phyloP scores from a whole-genome alignment of 2,329 filamentous ascomycete species.

The Claviceps africana region DNA sequence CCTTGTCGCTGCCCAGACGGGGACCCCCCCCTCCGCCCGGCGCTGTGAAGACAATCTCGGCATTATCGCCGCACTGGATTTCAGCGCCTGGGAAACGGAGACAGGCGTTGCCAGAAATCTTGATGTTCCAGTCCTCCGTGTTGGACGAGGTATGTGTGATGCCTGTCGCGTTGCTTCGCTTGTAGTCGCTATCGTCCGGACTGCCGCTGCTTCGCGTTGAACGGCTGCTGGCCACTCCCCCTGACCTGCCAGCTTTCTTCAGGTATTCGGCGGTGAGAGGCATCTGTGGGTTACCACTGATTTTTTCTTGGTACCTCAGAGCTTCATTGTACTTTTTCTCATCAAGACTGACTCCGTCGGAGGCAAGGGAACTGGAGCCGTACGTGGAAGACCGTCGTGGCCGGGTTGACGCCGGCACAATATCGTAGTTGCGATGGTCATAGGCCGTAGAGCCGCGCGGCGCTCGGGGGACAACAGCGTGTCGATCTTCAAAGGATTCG shows the following conservation, averaged over 20 bases:
- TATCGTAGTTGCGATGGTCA: slow-evolving; percentile 24
- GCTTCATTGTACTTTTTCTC: slow-evolving; percentile 26
- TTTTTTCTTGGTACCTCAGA: slow-evolving; percentile 37
- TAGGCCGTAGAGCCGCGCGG: slow-evolving; percentile 23
- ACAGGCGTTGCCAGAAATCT: slow-evolving; percentile 40
- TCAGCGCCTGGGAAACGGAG: slow-evolving; percentile 43
- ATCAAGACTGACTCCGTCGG: slow-evolving; percentile 21
- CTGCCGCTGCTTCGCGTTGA: slow-evolving; percentile 46
- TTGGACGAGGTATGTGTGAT: slow-evolving; percentile 39
- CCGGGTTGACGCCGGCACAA: slow-evolving; percentile 24
- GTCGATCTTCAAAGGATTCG: slow-evolving; percentile 19
- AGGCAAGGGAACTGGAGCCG: slow-evolving; percentile 18
- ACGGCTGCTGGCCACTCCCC: slow-evolving; percentile 35
- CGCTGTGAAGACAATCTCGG: slow-evolving; percentile 42
- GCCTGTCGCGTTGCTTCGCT: slow-evolving; percentile 46
- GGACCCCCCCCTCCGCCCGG: slow-evolving; percentile 11
- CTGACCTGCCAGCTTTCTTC: slow-evolving; percentile 32
- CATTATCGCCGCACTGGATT: slow-evolving; percentile 44
- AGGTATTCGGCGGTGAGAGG: slow-evolving; percentile 43
- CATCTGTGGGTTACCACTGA: slow-evolving; percentile 29
- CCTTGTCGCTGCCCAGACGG: slow-evolving; percentile 36
- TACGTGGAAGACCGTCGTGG: slow-evolving; percentile 29
- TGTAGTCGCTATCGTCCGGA: slow-evolving; percentile 50
- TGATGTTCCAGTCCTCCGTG: slow-evolving; percentile 46
- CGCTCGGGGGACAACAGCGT: slow-evolving; percentile 19